Evolutionary conservation across 176 grass and related monocot genomes (phyloP).

Genomic region (Paspalum vaginatum): DNA sequence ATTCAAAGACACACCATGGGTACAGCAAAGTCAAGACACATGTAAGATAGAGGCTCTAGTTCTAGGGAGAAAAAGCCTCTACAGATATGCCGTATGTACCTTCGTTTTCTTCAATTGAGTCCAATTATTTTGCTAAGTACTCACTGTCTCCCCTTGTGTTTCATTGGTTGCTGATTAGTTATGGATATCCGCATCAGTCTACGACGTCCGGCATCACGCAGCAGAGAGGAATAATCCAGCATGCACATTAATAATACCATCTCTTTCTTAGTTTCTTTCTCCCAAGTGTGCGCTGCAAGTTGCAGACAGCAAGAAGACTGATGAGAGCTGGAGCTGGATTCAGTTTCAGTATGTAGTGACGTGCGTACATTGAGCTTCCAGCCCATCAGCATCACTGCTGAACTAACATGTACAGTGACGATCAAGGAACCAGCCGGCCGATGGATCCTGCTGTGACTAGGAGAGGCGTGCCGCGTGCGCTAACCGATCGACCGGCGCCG

Average conservation of each 20-base stretch:
- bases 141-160: not conserved
- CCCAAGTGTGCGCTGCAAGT: not conserved
- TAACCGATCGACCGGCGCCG: conserved; percentile 31
- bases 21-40: conserved; percentile 27
- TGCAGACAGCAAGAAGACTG: conserved; percentile 18
- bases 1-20: conserved; percentile 31
- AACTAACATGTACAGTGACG: conserved; percentile 37
- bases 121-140: conserved; percentile 37
- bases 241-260: not conserved
- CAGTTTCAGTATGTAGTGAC: conserved; percentile 9
- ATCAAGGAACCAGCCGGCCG: conserved; percentile 15
- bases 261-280: too few species aligned
- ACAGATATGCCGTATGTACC: conserved; percentile 12
- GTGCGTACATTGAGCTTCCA: conserved; percentile 12
- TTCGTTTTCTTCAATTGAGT: conserved; percentile 29
- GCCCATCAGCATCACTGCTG: conserved; percentile 25
- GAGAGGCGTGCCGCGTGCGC: conserved; percentile 39
- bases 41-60: not conserved
- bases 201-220: conserved; percentile 28
- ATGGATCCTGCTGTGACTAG: not conserved
- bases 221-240: not conserved
- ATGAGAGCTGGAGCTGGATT: conserved; percentile 6
- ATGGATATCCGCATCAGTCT: conserved; percentile 45
- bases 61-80: conserved; percentile 1
- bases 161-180: conserved; percentile 23